Percentiles rank a stretch among this genome's conserved stretches.
Evolutionary conservation across 1,139 yeast species (phyloP).

Genomic region (Blastobotrys apis): DNA sequence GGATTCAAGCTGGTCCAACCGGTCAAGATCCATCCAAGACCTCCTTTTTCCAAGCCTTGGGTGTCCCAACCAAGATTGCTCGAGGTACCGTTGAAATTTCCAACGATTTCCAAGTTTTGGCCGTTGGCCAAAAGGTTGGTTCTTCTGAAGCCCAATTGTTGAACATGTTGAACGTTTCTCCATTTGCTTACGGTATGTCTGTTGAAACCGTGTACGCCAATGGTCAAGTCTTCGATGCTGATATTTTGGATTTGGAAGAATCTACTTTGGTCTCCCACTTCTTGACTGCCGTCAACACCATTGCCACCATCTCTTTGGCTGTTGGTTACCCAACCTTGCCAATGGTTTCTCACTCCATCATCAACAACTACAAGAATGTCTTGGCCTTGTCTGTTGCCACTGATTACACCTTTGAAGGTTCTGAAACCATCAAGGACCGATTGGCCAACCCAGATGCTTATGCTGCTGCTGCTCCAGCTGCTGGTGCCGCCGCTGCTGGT

Average conservation of each 20-base stretch:
- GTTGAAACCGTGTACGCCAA: constrained; percentile 96
- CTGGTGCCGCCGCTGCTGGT: constrained; percentile 64
- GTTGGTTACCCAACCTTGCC: constrained; percentile 99
- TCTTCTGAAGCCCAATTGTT: constrained; percentile 98
- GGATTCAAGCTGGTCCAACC: constrained; percentile 99
- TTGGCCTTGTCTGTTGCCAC: constrained; percentile 97
- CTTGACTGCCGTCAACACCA: constrained; percentile 85
- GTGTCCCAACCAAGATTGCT: constrained; percentile 99
- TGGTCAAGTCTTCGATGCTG: constrained; percentile 96
- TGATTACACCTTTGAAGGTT: constrained; percentile 98
- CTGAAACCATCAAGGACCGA: constrained; percentile 98
- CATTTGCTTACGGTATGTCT: constrained; percentile 98
- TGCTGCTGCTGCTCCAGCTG: constrained; percentile 93
- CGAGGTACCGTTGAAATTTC: constrained; percentile 99
- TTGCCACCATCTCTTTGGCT: constrained; percentile 96
- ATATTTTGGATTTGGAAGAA: constrained; percentile 97
- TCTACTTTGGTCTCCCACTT: constrained; percentile 93
- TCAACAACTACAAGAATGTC: constrained; percentile 99
- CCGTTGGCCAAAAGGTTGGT: constrained; percentile 85
- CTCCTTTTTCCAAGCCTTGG: constrained; percentile 99
- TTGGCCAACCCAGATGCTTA: constrained; percentile 99
- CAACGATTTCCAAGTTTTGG: constrained; percentile 93
- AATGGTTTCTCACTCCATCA: constrained; percentile 97
- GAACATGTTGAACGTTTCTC: constrained; percentile 99
- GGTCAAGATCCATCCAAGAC: constrained; percentile 99